Evolutionary conservation across 768 basidiomycete species (phyloP).

Genomic region (Solioccasus polychromus): DNA sequence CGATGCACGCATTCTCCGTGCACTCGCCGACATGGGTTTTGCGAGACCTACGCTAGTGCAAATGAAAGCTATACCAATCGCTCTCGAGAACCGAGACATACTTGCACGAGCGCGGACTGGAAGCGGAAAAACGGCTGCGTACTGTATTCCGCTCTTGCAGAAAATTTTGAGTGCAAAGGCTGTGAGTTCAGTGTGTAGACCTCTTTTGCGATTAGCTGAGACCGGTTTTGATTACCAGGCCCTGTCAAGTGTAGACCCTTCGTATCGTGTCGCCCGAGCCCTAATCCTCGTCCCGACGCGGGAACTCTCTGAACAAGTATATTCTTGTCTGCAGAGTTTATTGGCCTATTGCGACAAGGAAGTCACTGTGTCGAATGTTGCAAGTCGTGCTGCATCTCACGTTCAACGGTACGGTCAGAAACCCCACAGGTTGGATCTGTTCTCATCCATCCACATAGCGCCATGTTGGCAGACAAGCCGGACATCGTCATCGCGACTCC

Average conservation of each 20-base stretch:
- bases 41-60: conserved; percentile 91
- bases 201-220: neutral
- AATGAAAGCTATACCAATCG: conserved; percentile 86
- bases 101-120: conserved; percentile 94
- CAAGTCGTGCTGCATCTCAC: conserved; percentile 66
- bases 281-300: conserved; percentile 86
- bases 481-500: conserved; percentile 82
- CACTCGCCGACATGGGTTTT: conserved; percentile 88
- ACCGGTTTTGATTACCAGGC: conserved; percentile 21
- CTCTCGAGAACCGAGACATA: conserved; percentile 85
- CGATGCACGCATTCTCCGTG: conserved; percentile 80
- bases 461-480: conserved; percentile 64
- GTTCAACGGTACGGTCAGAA: conserved; percentile 58
- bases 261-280: conserved; percentile 62
- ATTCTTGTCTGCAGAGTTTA: conserved; percentile 60
- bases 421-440: neutral
- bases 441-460: conserved; percentile 31
- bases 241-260: conserved; percentile 37
- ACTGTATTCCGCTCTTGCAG: conserved; percentile 87
- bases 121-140: conserved; percentile 96
- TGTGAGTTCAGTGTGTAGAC: conserved; percentile 44
- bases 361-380: conserved; percentile 70
- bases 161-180: conserved; percentile 80
- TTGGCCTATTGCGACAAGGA: conserved; percentile 78
- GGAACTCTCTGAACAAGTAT: conserved; percentile 91